Percentiles rank a stretch among this genome's conserved stretches.
Conservation (phyloP, 1,284 basidiomycete genomes). For the Golubevia sp. region DNA sequence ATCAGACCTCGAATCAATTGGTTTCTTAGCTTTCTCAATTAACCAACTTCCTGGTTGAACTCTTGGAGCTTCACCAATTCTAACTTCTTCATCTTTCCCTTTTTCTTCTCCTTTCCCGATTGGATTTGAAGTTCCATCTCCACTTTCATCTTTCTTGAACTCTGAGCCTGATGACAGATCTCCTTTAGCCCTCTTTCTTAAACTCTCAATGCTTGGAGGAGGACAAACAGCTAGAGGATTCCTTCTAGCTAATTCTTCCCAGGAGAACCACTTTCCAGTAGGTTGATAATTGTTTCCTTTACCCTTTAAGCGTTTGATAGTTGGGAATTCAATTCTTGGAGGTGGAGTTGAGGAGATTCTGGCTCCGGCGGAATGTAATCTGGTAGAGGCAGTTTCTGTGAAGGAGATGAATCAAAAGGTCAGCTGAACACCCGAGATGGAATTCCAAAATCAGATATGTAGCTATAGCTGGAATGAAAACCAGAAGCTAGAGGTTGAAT, state of each 20-base stretch:
- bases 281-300: conserved; percentile 30
- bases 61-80: no score
- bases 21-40: no score
- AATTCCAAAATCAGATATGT: conserved; percentile 1
- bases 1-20: no score
- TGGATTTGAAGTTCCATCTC: no score
- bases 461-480: neutral
- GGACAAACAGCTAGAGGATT: conserved; percentile 29
- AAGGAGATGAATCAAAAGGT: no score
- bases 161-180: no score
- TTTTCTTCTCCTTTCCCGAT: no score
- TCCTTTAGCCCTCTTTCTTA: no score
- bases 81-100: no score
- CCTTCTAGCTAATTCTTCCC: conserved; percentile 25
- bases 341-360: conserved; percentile 19
- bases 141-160: no score
- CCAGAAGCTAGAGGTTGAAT: neutral
- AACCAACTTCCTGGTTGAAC: no score
- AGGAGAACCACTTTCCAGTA: conserved; percentile 24
- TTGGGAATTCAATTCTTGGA: conserved; percentile 32
- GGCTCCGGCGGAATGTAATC: conserved; percentile 23
- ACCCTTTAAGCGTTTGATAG: conserved; percentile 18
- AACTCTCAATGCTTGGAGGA: conserved; percentile 22
- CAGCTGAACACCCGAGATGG: no score
- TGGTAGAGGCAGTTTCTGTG: conserved; percentile 13